These are phyloP conservation scores for Phytophthora pini DNA, from an alignment of 352 stramenopile genomes.

Conservation along the genomic window DNA sequence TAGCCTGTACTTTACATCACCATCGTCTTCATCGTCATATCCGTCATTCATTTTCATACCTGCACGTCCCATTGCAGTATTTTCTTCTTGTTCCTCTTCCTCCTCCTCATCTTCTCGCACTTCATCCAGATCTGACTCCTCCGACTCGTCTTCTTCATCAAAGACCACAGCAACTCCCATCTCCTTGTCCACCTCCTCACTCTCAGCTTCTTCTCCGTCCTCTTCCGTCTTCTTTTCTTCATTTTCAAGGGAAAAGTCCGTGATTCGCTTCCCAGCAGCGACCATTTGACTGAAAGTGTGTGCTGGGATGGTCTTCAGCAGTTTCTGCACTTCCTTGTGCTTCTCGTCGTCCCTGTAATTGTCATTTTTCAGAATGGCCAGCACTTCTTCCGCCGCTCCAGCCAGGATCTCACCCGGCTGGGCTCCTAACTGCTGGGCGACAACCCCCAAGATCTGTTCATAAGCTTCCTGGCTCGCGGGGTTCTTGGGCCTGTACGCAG, in stretches of 20 bases:
- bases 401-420: slow-evolving; percentile 92
- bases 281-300: slow-evolving; percentile 88
- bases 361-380: slow-evolving; percentile 94
- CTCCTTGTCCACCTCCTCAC: slow-evolving; percentile 94
- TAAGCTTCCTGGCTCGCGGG: slow-evolving; percentile 89
- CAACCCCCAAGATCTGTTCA: slow-evolving; percentile 86
- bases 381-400: slow-evolving; percentile 92
- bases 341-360: slow-evolving; percentile 87
- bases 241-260: slow-evolving; percentile 79
- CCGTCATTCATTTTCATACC: slow-evolving; percentile 82
- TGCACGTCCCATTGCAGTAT: slow-evolving; percentile 24
- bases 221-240: slow-evolving; percentile 37
- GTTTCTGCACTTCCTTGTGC: slow-evolving; percentile 79
- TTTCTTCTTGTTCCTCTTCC: slow-evolving; percentile 56
- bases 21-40: slow-evolving; percentile 71
- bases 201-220: slow-evolving; percentile 28
- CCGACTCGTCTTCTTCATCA: slow-evolving; percentile 97
- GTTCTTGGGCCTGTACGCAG: slow-evolving; percentile 90
- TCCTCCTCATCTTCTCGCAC: slow-evolving; percentile 78
- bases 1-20: slow-evolving; percentile 79
- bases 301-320: slow-evolving; percentile 83
- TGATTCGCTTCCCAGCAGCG: slow-evolving; percentile 86
- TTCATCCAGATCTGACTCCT: slow-evolving; percentile 94
- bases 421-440: slow-evolving; percentile 81
- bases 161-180: slow-evolving; percentile 99